Conservation (phyloP, 495 filamentous ascomycete species). For the Sordaria brevicollis region DNA sequence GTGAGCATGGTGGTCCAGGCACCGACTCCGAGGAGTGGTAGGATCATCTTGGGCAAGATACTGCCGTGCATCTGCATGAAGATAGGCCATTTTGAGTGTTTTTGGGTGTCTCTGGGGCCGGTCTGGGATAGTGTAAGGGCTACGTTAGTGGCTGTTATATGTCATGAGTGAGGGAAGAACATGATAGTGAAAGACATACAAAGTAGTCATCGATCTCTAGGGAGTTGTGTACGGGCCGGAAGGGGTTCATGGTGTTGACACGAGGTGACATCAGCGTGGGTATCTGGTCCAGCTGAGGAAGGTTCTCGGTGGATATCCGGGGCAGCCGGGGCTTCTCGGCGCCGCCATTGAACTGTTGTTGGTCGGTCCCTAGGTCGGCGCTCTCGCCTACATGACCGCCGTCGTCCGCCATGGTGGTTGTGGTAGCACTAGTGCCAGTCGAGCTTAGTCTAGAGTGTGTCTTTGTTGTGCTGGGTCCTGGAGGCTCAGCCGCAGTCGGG, state of each 20-base stretch:
- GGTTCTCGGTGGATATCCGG: neutral
- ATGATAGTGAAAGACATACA: conserved; percentile 23
- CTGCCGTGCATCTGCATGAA: conserved; percentile 74
- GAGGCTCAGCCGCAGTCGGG: neutral
- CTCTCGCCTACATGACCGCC: neutral
- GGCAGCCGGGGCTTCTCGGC: neutral
- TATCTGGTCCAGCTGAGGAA: conserved; percentile 2
- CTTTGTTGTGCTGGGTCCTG: neutral
- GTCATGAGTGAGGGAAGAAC: neutral
- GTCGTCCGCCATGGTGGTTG: conserved; percentile 7
- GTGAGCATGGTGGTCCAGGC: conserved; percentile 64
- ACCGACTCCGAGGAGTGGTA: conserved; percentile 58
- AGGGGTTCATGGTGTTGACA: conserved; percentile 31
- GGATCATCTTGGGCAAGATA: conserved; percentile 68
- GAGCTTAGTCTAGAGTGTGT: neutral
- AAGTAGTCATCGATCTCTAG: conserved; percentile 46
- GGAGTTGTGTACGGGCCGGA: conserved; percentile 33
- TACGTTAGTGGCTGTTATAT: neutral
- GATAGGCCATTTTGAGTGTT: conserved; percentile 73
- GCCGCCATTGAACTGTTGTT: neutral
- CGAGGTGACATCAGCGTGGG: conserved; percentile 24
- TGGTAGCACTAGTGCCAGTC: neutral
- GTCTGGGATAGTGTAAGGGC: conserved; percentile 20
- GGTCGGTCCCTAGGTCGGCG: neutral
- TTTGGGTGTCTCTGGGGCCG: conserved; percentile 58